A percentile compares a stretch with the other conserved stretches of the same genome.
These are phyloP conservation scores for Dactylonectria macrodidyma DNA, from an alignment of 2,329 filamentous ascomycete species.

Conservation along the genomic window DNA sequence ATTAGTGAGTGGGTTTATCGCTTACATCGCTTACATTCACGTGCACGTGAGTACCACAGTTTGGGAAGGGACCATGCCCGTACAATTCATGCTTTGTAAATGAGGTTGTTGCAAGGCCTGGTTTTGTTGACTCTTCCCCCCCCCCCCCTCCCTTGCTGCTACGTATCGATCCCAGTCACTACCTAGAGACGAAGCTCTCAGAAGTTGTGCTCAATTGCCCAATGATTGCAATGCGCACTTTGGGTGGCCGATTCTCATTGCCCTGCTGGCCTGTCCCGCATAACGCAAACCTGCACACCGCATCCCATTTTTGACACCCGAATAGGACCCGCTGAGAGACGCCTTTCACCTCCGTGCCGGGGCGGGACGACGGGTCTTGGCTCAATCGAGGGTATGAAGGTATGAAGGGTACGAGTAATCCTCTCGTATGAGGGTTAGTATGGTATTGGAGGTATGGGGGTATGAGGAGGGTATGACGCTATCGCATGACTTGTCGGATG, in stretches of 20 bases:
- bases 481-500: conserved; percentile 41
- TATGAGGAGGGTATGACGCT: conserved; percentile 16
- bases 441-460: background rate
- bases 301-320: background rate
- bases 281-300: conserved; percentile 1
- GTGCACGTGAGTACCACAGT: background rate
- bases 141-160: background rate
- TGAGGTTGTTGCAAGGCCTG: background rate
- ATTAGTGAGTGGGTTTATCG: background rate
- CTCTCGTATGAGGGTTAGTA: too few relatives aligned
- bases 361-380: conserved; percentile 10
- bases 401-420: too few relatives aligned
- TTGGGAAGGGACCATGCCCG: background rate
- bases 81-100: background rate
- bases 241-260: background rate
- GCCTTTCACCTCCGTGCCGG: background rate
- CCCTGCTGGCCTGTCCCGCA: background rate
- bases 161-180: too few relatives aligned
- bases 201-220: background rate
- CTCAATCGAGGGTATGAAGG: too few relatives aligned
- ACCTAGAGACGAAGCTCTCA: background rate
- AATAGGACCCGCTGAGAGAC: background rate
- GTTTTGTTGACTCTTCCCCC: background rate
- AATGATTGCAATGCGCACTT: background rate
- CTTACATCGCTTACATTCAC: background rate